Conservation (phyloP, 345 rosid species). For the Corchorus olitorius region DNA sequence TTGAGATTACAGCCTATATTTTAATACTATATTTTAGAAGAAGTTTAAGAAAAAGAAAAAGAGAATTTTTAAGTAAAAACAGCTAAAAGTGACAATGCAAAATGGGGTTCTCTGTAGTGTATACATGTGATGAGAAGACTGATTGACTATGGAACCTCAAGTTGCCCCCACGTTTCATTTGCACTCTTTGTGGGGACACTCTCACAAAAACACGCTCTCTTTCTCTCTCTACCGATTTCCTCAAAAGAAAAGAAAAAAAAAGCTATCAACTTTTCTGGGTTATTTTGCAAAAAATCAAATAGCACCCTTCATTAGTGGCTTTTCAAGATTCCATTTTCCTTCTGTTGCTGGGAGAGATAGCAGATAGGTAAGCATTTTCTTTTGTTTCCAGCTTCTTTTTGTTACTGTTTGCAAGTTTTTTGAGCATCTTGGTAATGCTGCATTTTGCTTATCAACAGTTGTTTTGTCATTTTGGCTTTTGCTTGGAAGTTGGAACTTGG, state of each 20-base stretch:
- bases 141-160: constrained; percentile 16
- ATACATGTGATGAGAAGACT: constrained; percentile 40
- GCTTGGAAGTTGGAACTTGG: constrained; percentile 13
- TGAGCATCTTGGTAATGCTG: constrained; percentile 39
- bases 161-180: constrained; percentile 84
- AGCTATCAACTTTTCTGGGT: neutral
- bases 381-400: constrained; percentile 23
- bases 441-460: constrained; percentile 22
- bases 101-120: constrained; percentile 13
- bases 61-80: neutral
- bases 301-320: neutral
- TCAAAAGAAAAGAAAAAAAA: neutral
- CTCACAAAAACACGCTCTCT: neutral
- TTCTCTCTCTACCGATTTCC: constrained; percentile 24
- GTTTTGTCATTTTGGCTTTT: neutral
- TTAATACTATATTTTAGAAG: no score
- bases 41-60: neutral
- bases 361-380: constrained; percentile 16
- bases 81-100: constrained; percentile 22
- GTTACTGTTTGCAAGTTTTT: constrained; percentile 16
- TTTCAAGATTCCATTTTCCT: constrained; percentile 15
- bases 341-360: neutral
- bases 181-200: constrained; percentile 44
- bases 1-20: no score
- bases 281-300: neutral